A percentile compares a stretch with the other conserved stretches of the same genome.
These are phyloP conservation scores for Sistotremastrum suecicum DNA, from an alignment of 768 basidiomycete genomes.

Conservation along the genomic window DNA sequence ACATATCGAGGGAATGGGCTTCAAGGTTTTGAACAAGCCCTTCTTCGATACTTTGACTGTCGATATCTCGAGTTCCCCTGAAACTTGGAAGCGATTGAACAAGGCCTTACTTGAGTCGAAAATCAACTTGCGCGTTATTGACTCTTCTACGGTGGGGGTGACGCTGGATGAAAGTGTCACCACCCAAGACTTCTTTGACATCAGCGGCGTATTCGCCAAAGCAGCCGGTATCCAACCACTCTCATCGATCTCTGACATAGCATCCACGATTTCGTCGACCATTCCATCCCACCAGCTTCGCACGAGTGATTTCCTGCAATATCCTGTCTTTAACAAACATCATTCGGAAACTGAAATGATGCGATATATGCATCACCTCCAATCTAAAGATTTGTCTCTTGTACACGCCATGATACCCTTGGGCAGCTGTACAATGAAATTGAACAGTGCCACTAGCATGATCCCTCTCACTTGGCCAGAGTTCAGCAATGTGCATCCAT, in stretches of 20 bases:
- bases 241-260: conserved; percentile 28
- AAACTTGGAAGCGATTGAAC: conserved; percentile 52
- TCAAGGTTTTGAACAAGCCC: conserved; percentile 46
- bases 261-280: conserved; percentile 26
- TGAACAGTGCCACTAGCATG: conserved; percentile 98
- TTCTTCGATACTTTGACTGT: conserved; percentile 92
- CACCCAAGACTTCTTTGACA: conserved; percentile 53
- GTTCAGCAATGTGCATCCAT: conserved; percentile 84
- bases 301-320: conserved; percentile 58
- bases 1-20: conserved; percentile 59
- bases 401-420: conserved; percentile 94
- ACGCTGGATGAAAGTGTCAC: conserved; percentile 88
- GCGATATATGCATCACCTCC: conserved; percentile 88
- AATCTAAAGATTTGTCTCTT: conserved; percentile 88
- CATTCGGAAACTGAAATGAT: conserved; percentile 99
- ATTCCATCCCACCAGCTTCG: conserved; percentile 46
- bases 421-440: conserved; percentile 95
- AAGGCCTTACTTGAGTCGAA: conserved; percentile 41
- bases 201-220: conserved; percentile 72
- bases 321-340: conserved; percentile 90
- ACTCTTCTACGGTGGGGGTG: conserved; percentile 65
- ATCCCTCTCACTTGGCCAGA: conserved; percentile 91
- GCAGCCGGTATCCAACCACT: conserved; percentile 38
- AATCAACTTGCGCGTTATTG: conserved; percentile 78
- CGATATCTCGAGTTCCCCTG: conserved; percentile 46